Percentiles rank a stretch among this genome's conserved stretches.
These are phyloP conservation scores for Penicillium brasilianum DNA, from an alignment of 2,329 filamentous ascomycete genomes.

Conservation along the genomic window DNA sequence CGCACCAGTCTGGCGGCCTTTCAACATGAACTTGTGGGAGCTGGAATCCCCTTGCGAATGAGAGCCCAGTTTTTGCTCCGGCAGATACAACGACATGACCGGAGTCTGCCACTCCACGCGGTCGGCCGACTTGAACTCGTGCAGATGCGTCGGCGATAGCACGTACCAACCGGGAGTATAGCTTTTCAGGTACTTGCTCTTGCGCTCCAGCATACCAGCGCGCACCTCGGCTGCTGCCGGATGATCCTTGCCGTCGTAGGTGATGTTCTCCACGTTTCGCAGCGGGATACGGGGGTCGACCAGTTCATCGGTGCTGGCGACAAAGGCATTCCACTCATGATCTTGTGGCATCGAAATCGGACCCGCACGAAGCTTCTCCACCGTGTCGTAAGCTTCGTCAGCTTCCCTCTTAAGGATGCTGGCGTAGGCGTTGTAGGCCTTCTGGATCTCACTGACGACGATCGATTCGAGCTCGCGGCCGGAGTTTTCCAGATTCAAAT, in stretches of 20 bases:
- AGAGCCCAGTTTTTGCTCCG: slow-evolving; percentile 93
- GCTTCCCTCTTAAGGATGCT: slow-evolving; percentile 90
- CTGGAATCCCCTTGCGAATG: slow-evolving; percentile 81
- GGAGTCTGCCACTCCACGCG: slow-evolving; percentile 80
- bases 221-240: slow-evolving; percentile 82
- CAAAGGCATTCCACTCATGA: slow-evolving; percentile 84
- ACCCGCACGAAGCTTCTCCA: slow-evolving; percentile 80
- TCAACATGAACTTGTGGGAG: slow-evolving; percentile 97
- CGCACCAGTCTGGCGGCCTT: slow-evolving; percentile 88
- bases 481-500: slow-evolving; percentile 90
- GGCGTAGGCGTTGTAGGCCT: slow-evolving; percentile 93
- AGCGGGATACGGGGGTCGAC: slow-evolving; percentile 83
- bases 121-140: slow-evolving; percentile 99
- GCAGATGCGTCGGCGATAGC: slow-evolving; percentile 91
- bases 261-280: slow-evolving; percentile 78
- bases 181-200: slow-evolving; percentile 98
- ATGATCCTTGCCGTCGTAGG: slow-evolving; percentile 89
- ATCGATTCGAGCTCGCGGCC: slow-evolving; percentile 95
- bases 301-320: slow-evolving; percentile 80
- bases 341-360: slow-evolving; percentile 95
- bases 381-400: slow-evolving; percentile 75
- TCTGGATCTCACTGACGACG: slow-evolving; percentile 96
- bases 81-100: slow-evolving; percentile 93
- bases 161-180: slow-evolving; percentile 98
- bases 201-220: slow-evolving; percentile 89